Evolutionary conservation across 345 rosid species (phyloP).

Genomic region (Populus deltoides): DNA sequence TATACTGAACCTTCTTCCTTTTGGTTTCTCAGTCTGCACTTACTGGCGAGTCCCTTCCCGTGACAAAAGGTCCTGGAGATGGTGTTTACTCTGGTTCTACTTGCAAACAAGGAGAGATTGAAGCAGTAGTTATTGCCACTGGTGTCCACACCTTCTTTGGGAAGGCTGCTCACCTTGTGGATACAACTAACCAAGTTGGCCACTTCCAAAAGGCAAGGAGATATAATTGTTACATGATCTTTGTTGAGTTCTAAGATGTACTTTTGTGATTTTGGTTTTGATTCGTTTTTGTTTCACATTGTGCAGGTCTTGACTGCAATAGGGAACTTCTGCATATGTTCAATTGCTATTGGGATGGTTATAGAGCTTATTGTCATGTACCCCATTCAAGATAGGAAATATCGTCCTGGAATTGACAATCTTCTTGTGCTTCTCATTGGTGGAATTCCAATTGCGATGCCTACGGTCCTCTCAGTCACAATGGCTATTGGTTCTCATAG

Average conservation of each 20-base stretch:
- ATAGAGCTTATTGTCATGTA: conserved; percentile 94
- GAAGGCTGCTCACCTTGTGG: conserved; percentile 97
- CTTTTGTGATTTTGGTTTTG: conserved; percentile 3
- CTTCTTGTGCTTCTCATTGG: conserved; percentile 98
- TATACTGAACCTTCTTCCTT: conserved; percentile 6
- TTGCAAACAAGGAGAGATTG: conserved; percentile 97
- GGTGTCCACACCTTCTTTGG: conserved; percentile 99
- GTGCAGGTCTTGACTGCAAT: conserved; percentile 93
- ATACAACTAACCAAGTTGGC: conserved; percentile 97
- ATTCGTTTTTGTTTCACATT: conserved; percentile 10
- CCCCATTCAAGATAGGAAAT: conserved; percentile 84
- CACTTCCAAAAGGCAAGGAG: conserved; percentile 85
- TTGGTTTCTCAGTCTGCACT: conserved; percentile 76
- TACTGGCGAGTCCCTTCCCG: conserved; percentile 98
- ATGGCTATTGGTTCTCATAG: conserved; percentile 99
- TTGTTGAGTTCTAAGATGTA: background rate
- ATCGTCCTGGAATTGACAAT: conserved; percentile 97
- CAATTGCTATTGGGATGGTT: conserved; percentile 89
- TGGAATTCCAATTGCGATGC: conserved; percentile 99
- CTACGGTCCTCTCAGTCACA: conserved; percentile 93
- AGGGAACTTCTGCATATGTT: conserved; percentile 98
- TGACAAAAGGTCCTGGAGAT: conserved; percentile 93
- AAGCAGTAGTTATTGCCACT: conserved; percentile 92
- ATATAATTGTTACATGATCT: background rate
- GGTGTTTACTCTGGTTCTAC: conserved; percentile 98